Conservation (phyloP, 2,329 filamentous ascomycete species). For the Stagonosporopsis rhizophila region DNA sequence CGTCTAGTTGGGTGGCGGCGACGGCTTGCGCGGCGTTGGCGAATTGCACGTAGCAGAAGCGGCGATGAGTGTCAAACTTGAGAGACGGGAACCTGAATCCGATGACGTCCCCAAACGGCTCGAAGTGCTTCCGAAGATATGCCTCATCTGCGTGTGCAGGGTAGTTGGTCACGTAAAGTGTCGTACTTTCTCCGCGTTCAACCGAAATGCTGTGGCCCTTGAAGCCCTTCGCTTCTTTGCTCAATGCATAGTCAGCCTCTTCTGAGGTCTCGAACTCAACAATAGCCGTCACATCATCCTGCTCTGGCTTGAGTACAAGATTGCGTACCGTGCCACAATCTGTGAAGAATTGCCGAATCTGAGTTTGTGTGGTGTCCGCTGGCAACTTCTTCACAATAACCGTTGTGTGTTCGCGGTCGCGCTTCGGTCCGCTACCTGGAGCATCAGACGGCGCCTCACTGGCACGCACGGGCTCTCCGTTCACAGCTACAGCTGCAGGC, state of each 20-base stretch:
- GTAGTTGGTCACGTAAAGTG: conserved; percentile 90
- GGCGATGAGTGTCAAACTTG: conserved; percentile 84
- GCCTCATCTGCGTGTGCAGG: conserved; percentile 76
- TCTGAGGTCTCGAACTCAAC: conserved; percentile 85
- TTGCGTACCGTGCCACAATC: conserved; percentile 86
- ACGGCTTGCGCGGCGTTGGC: conserved; percentile 56
- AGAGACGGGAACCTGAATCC: conserved; percentile 90
- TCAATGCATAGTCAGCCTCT: conserved; percentile 80
- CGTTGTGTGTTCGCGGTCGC: conserved; percentile 90
- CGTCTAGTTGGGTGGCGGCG: conserved; percentile 74
- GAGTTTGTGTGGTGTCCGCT: conserved; percentile 69
- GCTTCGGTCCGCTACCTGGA: conserved; percentile 60
- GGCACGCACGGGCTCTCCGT: conserved; percentile 27
- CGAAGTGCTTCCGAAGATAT: conserved; percentile 72
- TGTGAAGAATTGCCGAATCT: conserved; percentile 87
- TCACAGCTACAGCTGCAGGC: conserved; percentile 17
- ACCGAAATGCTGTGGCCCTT: conserved; percentile 77
- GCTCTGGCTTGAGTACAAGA: conserved; percentile 71
- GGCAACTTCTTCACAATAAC: conserved; percentile 83
- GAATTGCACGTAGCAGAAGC: conserved; percentile 98
- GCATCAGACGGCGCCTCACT: conserved; percentile 48
- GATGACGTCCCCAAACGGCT: conserved; percentile 77
- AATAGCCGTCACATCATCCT: conserved; percentile 70
- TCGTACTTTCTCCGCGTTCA: conserved; percentile 76
- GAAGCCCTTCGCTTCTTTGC: conserved; percentile 81